Evolutionary conservation across 176 grass and related monocot species (phyloP), one percentile per base, ranked within the genome.

Genomic region (Neostapfia colusana): DNA sequence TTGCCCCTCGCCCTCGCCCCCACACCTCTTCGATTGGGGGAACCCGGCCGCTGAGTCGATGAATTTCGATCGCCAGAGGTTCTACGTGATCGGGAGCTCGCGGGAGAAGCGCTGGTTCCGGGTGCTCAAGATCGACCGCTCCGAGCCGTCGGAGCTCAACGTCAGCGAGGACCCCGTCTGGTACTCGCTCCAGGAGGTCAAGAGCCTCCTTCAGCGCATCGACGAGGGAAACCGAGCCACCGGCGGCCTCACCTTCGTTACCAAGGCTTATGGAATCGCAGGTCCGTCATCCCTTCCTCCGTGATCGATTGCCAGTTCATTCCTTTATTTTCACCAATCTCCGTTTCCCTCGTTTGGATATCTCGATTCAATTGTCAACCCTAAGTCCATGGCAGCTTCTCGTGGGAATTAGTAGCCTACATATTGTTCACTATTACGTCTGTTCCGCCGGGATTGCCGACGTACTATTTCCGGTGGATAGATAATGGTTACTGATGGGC

Each of bases 71-170:
- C 28, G 2, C 50, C 78, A 98, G 95, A 89, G 95, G 78, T 98
- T 90, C 93, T 98, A 92, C 79, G 65, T 98, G 79, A 92, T 98
- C 63, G 95, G 95, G 63, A 88, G 87, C 81, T 93, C 93, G 83
- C 85, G 92, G 62, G 85, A 84, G 64, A 98, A 87, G 89, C 89
- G 89, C 23, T 88, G 86, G 87, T 98, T 92, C 80, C 87, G 87
- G 77, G 95, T 98, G 84, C 91, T 98, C 42, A 98, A 98, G 85
- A 98, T 98, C 76, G 95, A 94, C 84, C 89, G 95, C 63, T 92
- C 79, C 48, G 95, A 98, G 85, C 79, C 82, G 6, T 88, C 91
- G 12, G 95, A 94, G 74, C 90, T 98, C 54, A 86, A 79, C 89
- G 69, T 98, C 75, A 98, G 86, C 66, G 95, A 98, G 87, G 91